Evolutionary conservation across 495 filamentous ascomycete species (phyloP).

Genomic region (Evernia prunastri): DNA sequence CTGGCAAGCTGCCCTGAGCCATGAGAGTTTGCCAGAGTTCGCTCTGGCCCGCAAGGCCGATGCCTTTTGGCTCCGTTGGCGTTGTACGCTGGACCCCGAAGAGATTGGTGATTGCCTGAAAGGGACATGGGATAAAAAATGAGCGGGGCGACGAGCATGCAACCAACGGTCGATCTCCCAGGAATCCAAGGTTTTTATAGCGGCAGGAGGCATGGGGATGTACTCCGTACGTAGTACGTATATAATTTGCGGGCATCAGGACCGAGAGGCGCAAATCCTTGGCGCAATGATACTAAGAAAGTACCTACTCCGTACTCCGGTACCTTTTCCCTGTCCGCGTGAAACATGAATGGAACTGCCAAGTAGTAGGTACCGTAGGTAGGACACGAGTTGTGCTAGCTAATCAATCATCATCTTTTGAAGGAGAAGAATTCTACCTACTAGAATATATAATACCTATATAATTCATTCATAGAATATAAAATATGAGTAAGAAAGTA

Average conservation of each 20-base stretch:
- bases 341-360: not conserved
- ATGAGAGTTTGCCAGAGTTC: constrained; percentile 1
- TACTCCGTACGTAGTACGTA: not conserved
- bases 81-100: constrained; percentile 6
- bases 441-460: too few relatives aligned
- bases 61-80: not conserved
- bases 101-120: constrained; percentile 6
- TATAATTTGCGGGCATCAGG: constrained; percentile 3
- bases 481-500: too few relatives aligned
- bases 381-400: too few relatives aligned
- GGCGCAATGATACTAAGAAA: not conserved
- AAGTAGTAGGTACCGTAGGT: too few relatives aligned
- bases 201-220: constrained; percentile 5
- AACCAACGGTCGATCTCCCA: constrained; percentile 17
- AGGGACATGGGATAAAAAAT: constrained; percentile 9
- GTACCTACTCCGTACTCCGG: too few relatives aligned
- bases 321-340: not conserved
- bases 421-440: too few relatives aligned
- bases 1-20: not conserved
- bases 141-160: constrained; percentile 10
- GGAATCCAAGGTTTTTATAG: not conserved
- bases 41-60: constrained; percentile 3
- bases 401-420: too few relatives aligned
- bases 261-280: not conserved
- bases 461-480: too few relatives aligned